Evolutionary conservation across 2,329 filamentous ascomycete genomes (phyloP), one percentile per base, ranked within the genome.

Genomic region (Aureobasidium subglaciale): DNA sequence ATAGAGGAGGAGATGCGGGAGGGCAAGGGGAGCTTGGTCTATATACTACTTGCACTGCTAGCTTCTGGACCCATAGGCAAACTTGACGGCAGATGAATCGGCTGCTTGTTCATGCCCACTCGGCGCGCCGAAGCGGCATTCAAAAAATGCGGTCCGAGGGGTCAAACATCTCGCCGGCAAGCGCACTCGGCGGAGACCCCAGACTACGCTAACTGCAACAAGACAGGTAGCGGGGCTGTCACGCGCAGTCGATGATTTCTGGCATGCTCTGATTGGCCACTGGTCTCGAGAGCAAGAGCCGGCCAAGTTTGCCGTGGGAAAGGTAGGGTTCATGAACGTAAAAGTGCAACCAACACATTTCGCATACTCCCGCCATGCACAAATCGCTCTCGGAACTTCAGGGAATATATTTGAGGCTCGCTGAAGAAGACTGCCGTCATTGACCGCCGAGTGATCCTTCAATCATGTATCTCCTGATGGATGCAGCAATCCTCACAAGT

Each of bases 61-160:
- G 34, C 34, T 38, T 11, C 15, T 50, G 32, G 46, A 27, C 24
- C 34, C 27, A 10, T 25, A 25, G 22, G 25, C 46, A 38, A 37
- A 37, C 9, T 32, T 16, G 46, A 50, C 48, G 48, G 48, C 48
- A 52, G 48, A 52, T 50, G 35, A 52, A 41, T 52, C 48, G 48
- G 48, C 48, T 52, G 48, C 48, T 52, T 18, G 48, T 40, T n/a
- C 35, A 37, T 18, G 20, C 34, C 35, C 30, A 16, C 25, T 52
- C 48, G 48, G 48, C 34, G 4, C 48, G 29, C 48, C 35, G 41
- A 41, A 40, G 18, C 48, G 48, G 48, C 48, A 52, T 40, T 40
- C 24, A 40, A 40, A 41, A 52, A 52, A 52, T 41, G 25, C 46
- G 46, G 46, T 50, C 46, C 46, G 46, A 50, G 46, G 46, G 46